Evolutionary conservation across 1,284 basidiomycete species (phyloP).

Genomic region (Ganoderma leucocontextum): DNA sequence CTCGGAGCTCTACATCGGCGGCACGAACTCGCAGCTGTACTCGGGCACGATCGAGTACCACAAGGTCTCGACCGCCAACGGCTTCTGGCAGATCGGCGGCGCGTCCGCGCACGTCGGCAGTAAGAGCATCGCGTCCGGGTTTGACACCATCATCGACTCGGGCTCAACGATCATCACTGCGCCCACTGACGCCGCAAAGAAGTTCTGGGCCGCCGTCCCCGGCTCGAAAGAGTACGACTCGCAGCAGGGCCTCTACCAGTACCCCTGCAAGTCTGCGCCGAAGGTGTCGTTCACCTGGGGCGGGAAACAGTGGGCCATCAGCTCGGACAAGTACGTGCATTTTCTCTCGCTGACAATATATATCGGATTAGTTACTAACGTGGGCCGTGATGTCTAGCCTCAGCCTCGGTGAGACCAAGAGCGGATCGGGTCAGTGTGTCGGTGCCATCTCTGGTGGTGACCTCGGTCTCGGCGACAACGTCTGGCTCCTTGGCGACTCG

Average conservation of each 20-base stretch:
- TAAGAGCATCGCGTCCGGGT: not conserved
- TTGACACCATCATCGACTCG: conserved; percentile 33
- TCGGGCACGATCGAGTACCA: conserved; percentile 49
- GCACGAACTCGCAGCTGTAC: conserved; percentile 47
- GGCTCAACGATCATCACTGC: conserved; percentile 58
- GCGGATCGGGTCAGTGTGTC: conserved; percentile 32
- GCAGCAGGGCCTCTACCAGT: conserved; percentile 43
- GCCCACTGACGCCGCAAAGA: conserved; percentile 48
- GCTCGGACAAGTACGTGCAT: conserved; percentile 35
- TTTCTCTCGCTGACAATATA: not conserved
- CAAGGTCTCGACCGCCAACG: conserved; percentile 33
- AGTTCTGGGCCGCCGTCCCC: conserved; percentile 52
- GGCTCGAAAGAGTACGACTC: not conserved
- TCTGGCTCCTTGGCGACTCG: conserved; percentile 42
- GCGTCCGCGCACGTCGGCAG: not conserved
- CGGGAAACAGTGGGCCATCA: conserved; percentile 49
- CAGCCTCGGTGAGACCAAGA: conserved; percentile 34
- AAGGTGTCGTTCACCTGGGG: conserved; percentile 51
- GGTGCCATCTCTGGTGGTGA: conserved; percentile 28
- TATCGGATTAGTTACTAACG: not conserved
- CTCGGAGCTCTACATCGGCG: conserved; percentile 60
- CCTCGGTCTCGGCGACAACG: conserved; percentile 30
- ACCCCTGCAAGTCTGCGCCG: conserved; percentile 50
- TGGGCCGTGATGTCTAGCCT: conserved; percentile 25
- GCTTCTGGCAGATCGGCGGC: conserved; percentile 33